Base-by-base conservation (phyloP, 1,139 yeast species). In the Saccharomycopsis hybrid region DNA sequence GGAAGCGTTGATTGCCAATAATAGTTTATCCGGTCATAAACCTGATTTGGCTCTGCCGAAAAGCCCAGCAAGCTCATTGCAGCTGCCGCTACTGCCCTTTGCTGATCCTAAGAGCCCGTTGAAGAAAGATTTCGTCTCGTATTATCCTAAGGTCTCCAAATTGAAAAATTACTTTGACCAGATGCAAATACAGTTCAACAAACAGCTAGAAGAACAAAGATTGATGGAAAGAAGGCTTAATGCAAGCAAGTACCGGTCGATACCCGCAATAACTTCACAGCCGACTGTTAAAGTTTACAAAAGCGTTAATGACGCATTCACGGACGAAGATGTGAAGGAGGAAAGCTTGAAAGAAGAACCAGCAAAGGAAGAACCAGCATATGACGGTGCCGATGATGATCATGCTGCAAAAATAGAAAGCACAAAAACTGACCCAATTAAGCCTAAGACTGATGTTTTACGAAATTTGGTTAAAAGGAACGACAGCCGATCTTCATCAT, bases 251-350 rank as follows among this genome's bases (percentile, higher is more conserved):
- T 83, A 82, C 56, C 76, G 84, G 49, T 95, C 96, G 0, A 72
- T 76, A 35, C 92, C 94, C 1, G 79, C 88, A 51, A 81, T 83
- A 28, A 78, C 82, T 2, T 82, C 95, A 3, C 82, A 78, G 55
- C 97, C 98, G 0, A 85, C 87, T 51, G 97, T 90, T 31, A 96
- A 90, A 59, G 86, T 92, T 30, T 92, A 85, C 63, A 83, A 87
- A 58, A 84, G 87, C 60, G 94, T 88, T 36, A 83, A 83, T 57
- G 97, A 88, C 66, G 97, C 95, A 1, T 95, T 88, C 5, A 58
- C 54, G 5, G 57, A 49, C 27, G 51, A 33, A 31, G 50, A 55
- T 31, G 50, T 54, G 4, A 56, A 47, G 25, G 55, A 45, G 35
- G 39, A 39, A 13, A 45, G 32, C 13, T 24, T 24, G 8, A 31